Percentiles rank a stretch among this genome's conserved stretches.
phyloP scores from a whole-genome alignment of 108 stramenopile genomes.

The Conticribra guillardii region DNA sequence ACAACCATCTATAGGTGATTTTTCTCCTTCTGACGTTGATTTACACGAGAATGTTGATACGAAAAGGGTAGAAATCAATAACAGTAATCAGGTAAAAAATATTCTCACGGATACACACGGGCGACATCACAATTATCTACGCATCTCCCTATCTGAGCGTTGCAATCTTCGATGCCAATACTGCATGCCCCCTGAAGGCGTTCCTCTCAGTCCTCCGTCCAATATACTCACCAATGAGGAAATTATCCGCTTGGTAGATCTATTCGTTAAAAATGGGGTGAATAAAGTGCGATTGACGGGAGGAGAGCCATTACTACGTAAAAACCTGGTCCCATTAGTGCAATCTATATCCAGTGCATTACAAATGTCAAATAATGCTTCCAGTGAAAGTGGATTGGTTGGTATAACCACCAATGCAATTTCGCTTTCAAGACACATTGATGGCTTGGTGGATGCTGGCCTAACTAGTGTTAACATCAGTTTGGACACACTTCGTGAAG shows the following conservation, averaged over 20 bases:
- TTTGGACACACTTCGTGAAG: slow-evolving; percentile 89
- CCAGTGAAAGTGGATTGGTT: slow-evolving; percentile 56
- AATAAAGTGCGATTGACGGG: slow-evolving; percentile 90
- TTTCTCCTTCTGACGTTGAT: neutral
- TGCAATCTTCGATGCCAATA: slow-evolving; percentile 97
- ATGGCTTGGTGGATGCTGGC: slow-evolving; percentile 84
- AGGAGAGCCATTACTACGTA: slow-evolving; percentile 94
- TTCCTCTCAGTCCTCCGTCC: slow-evolving; percentile 71
- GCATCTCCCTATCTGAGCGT: slow-evolving; percentile 95
- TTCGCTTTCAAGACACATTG: slow-evolving; percentile 70
- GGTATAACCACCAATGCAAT: slow-evolving; percentile 98
- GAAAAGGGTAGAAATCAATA: neutral
- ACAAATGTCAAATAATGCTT: slow-evolving; percentile 30
- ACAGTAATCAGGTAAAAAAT: slow-evolving; percentile 5
- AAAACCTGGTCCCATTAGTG: slow-evolving; percentile 79
- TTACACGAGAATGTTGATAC: neutral
- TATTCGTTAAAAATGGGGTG: slow-evolving; percentile 86
- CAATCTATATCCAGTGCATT: slow-evolving; percentile 35
- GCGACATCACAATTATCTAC: slow-evolving; percentile 93
- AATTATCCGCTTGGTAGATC: slow-evolving; percentile 73
- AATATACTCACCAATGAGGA: slow-evolving; percentile 86
- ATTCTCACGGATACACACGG: slow-evolving; percentile 84
- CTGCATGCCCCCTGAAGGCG: slow-evolving; percentile 99
- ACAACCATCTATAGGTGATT: neutral
- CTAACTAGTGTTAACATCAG: slow-evolving; percentile 93